phyloP scores from a whole-genome alignment of 139 green algal genomes.

The Nannochloris sp. region DNA sequence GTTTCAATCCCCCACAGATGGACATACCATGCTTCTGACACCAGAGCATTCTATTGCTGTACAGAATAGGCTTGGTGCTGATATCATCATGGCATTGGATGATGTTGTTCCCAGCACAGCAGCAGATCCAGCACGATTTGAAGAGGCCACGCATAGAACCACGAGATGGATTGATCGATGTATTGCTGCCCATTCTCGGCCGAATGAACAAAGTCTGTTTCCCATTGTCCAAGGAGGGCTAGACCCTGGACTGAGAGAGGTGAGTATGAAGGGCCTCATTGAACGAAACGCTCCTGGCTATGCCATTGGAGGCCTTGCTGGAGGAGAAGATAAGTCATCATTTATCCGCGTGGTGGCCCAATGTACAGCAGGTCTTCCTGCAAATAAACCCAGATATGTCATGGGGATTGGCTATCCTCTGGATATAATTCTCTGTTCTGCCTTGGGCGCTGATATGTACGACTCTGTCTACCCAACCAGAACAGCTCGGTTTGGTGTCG shows the following conservation, averaged over 20 bases:
- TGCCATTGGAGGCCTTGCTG: slow-evolving; percentile 89
- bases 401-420: slow-evolving; percentile 90
- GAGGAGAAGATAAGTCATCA: slow-evolving; percentile 85
- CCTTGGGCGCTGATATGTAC: slow-evolving; percentile 92
- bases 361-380: slow-evolving; percentile 59
- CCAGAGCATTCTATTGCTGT: slow-evolving; percentile 88
- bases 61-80: slow-evolving; percentile 76
- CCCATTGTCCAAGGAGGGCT: slow-evolving; percentile 70
- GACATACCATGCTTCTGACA: slow-evolving; percentile 84
- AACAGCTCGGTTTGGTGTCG: slow-evolving; percentile 91
- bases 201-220: slow-evolving; percentile 86
- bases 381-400: slow-evolving; percentile 89
- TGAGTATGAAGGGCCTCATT: slow-evolving; percentile 61
- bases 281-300: slow-evolving; percentile 73
- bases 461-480: slow-evolving; percentile 92
- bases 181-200: slow-evolving; percentile 74
- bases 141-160: slow-evolving; percentile 87
- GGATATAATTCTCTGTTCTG: slow-evolving; percentile 90
- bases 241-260: slow-evolving; percentile 54
- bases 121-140: slow-evolving; percentile 56
- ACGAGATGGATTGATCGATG: slow-evolving; percentile 93
- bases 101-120: slow-evolving; percentile 76
- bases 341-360: slow-evolving; percentile 78
- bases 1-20: slow-evolving; percentile 76
- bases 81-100: slow-evolving; percentile 97